These are phyloP conservation scores for Penicillium capsulatum DNA, from an alignment of 2,329 filamentous ascomycete genomes.

Conservation along the genomic window DNA sequence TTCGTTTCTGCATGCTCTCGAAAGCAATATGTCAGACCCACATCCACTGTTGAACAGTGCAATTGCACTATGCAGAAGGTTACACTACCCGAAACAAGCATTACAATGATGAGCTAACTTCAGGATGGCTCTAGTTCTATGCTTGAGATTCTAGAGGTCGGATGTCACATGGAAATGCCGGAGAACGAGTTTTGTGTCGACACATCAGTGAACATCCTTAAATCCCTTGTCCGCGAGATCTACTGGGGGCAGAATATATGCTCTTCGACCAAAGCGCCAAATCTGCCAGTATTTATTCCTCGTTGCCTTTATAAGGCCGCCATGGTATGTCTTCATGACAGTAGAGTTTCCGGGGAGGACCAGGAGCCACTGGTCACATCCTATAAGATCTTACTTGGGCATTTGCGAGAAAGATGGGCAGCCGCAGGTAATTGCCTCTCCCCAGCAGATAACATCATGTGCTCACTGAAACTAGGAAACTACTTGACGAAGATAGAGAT, in stretches of 20 bases:
- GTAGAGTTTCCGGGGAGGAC: background rate
- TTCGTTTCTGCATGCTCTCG: background rate
- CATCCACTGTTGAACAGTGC: background rate
- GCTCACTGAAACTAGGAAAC: background rate
- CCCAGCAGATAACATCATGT: background rate
- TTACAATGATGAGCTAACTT: background rate
- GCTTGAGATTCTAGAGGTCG: background rate
- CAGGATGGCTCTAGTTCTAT: background rate
- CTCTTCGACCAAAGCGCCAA: background rate
- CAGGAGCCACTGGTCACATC: background rate
- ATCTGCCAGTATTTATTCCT: background rate
- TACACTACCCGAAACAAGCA: background rate
- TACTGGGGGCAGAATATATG: background rate
- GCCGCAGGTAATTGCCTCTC: conserved; percentile 1
- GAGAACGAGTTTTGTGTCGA: background rate
- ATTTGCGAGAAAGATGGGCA: background rate
- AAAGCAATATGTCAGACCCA: background rate
- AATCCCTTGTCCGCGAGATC: background rate
- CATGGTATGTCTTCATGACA: background rate
- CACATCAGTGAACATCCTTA: background rate
- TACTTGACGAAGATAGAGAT: conserved; percentile 1
- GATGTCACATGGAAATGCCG: background rate
- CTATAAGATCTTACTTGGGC: background rate
- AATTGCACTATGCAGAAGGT: conserved; percentile 2
- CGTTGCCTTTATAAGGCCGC: background rate